These are phyloP conservation scores for Bretziella fagacearum DNA, from an alignment of 2,329 filamentous ascomycete species.

Conservation along the genomic window DNA sequence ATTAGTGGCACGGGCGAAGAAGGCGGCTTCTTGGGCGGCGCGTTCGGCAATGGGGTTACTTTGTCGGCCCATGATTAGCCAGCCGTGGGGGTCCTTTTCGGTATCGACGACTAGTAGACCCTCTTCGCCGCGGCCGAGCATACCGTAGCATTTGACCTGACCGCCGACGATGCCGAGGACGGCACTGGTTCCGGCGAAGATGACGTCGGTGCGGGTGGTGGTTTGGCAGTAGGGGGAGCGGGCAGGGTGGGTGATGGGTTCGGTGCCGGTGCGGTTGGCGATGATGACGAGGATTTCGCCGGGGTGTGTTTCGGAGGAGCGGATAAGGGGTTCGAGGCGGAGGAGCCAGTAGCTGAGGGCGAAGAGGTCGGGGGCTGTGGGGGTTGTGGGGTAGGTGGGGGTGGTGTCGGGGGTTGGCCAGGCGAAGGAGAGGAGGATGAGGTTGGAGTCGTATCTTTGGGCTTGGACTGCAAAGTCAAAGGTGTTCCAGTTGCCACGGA, in stretches of 20 bases:
- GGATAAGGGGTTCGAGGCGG: conserved; percentile 49
- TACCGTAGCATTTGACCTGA: conserved; percentile 49
- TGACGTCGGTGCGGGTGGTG: too few species aligned
- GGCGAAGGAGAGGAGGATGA: conserved; percentile 59
- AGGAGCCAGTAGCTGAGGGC: conserved; percentile 61
- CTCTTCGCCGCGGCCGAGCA: conserved; percentile 51
- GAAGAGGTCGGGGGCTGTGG: conserved; percentile 48
- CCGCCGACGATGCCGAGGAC: conserved; percentile 50
- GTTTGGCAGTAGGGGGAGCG: too few species aligned
- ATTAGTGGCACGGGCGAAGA: background rate
- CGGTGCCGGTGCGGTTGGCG: conserved; percentile 51
- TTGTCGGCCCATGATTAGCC: conserved; percentile 24
- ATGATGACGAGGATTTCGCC: conserved; percentile 54
- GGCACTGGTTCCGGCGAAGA: conserved; percentile 58
- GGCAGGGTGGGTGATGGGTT: too few species aligned
- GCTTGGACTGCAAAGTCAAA: conserved; percentile 33
- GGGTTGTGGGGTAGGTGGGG: conserved; percentile 28
- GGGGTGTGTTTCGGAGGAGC: conserved; percentile 19
- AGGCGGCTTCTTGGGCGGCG: background rate
- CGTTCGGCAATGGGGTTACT: conserved; percentile 1
- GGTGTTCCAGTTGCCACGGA: conserved; percentile 15
- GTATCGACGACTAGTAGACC: conserved; percentile 53
- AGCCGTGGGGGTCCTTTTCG: too few species aligned
- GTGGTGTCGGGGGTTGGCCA: conserved; percentile 48
- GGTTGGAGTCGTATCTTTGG: conserved; percentile 35